Base-by-base conservation (phyloP, 164 flowering plant genomes). In the Magnolia sinica region DNA sequence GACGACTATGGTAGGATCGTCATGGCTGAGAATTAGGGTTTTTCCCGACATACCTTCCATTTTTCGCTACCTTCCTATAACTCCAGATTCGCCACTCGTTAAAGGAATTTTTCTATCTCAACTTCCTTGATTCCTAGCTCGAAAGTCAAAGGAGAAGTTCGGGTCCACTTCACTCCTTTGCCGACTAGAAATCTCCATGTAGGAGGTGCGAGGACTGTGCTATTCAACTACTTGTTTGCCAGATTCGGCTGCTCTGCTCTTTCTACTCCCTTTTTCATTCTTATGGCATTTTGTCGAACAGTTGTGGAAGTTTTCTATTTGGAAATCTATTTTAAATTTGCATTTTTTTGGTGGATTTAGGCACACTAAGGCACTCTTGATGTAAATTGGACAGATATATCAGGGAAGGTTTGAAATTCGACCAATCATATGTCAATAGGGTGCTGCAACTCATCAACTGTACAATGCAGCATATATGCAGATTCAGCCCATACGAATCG, bases 161-260 rank as follows among this genome's bases (percentile, higher is more conserved):
- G 95, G 8, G 97, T 92, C 20, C 95, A 98, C 8, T 96, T 96
- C 65, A 97, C 98, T 72, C 99, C 99, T 76, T 94, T 97, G 1
- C 99, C 99, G 0, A 96, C 99, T 22, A 97, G 99, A 6, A 91
- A 92, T 75, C 94, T 96, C 58, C 99, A 96, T 61, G 98, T 96
- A 1, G 99, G 99, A 2, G 98, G 99, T 45, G 95, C 97, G 5
- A 81, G 98, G 79, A 96, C 99, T 10, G 99, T 97, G 3, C 95
- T 94, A n/a, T 96, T 89, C 84, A 94, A 94, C 76, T 96, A 92
- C 78, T 73, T 96, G 77, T 94, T 92, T 64, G 94, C 99, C 27
- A 95, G 96, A 94, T 92, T 58, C 24, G 24, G 24, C 24, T 23
- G 24, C 1, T 52, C 3, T 8, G 3, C 13, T 2, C 58, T 52